Percentiles rank a stretch among this genome's conserved stretches.
These are phyloP conservation scores for Aciculosporium take DNA, from an alignment of 2,329 filamentous ascomycete species.

Conservation along the genomic window DNA sequence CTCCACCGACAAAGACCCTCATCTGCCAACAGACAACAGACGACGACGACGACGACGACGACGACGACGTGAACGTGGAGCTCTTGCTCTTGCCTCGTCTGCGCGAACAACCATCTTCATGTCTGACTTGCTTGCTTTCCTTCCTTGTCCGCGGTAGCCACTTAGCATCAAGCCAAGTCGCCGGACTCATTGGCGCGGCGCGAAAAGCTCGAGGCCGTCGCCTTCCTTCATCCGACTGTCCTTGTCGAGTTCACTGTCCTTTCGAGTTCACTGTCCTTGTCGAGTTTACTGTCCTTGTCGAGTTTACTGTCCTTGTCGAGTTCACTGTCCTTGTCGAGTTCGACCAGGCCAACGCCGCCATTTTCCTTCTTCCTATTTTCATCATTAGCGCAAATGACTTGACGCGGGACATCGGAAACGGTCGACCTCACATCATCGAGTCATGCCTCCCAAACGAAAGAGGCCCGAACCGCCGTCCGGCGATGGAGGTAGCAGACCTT, in stretches of 20 bases:
- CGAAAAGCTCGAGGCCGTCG: background rate
- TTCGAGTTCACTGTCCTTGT: no score
- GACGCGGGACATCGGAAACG: slow-evolving; percentile 10
- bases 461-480: slow-evolving; percentile 35
- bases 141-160: background rate
- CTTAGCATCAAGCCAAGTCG: background rate
- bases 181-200: background rate
- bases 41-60: no score
- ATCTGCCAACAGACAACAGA: no score
- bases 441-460: slow-evolving; percentile 48
- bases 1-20: no score
- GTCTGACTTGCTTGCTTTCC: background rate
- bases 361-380: background rate
- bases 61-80: slow-evolving; percentile 3
- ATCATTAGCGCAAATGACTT: slow-evolving; percentile 19
- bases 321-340: no score
- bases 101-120: no score
- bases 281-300: no score
- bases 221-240: background rate
- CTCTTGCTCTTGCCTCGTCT: slow-evolving; percentile 2
- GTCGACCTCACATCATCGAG: slow-evolving; percentile 11
- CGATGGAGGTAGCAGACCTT: slow-evolving; percentile 41
- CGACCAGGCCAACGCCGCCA: no score
- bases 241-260: background rate
- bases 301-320: background rate